Evolutionary conservation across 2,329 filamentous ascomycete genomes (phyloP).

Genomic region (Venturia asperata): DNA sequence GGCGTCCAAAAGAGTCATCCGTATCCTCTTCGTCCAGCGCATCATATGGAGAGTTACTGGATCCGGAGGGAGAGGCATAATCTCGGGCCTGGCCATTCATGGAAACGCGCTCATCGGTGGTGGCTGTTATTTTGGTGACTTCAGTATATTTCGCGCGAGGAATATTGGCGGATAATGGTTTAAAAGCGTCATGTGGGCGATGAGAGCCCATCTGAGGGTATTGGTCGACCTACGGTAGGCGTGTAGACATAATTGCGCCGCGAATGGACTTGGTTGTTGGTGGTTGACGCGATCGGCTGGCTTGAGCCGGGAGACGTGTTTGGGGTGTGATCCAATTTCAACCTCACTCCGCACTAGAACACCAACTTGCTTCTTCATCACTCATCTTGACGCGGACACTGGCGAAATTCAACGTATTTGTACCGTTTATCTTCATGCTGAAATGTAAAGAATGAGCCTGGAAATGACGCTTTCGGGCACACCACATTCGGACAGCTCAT

Average conservation of each 20-base stretch:
- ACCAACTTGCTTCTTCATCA: not conserved
- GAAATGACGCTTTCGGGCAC: not conserved
- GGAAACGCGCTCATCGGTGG: not conserved
- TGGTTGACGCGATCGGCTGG: not conserved
- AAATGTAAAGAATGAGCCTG: not conserved
- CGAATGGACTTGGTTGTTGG: not conserved
- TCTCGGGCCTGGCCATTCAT: not conserved
- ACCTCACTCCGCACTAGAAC: not conserved
- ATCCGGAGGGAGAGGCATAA: not conserved
- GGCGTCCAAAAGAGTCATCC: constrained; percentile 13
- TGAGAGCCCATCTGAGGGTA: not conserved
- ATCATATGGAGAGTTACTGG: constrained; percentile 1
- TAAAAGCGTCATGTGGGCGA: constrained; percentile 6
- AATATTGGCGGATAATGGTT: constrained; percentile 5
- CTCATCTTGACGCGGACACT: not conserved
- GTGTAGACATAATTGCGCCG: constrained; percentile 4
- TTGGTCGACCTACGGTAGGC: not conserved
- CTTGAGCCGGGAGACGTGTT: not conserved
- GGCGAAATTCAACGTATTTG: not conserved
- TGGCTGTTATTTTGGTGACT: constrained; percentile 9
- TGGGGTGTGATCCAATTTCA: not conserved
- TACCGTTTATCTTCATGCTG: not conserved
- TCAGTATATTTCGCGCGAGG: not conserved
- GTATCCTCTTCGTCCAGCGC: constrained; percentile 13
- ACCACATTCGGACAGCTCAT: not conserved